Evolutionary conservation across 768 basidiomycete genomes (phyloP).

Genomic region (Termitomyces sp.): DNA sequence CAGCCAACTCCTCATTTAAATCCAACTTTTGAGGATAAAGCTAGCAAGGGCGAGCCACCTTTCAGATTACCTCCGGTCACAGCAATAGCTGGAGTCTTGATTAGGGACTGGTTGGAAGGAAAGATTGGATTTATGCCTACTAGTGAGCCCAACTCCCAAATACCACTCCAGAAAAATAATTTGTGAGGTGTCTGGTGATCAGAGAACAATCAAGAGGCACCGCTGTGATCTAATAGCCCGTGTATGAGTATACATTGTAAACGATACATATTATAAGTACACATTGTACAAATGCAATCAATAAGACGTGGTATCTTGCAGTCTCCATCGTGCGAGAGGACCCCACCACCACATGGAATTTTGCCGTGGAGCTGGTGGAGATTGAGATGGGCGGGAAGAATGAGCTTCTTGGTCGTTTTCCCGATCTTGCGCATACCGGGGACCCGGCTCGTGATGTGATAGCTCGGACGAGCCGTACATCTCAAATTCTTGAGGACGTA

Average conservation of each 20-base stretch:
- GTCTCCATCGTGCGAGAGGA: conserved; percentile 64
- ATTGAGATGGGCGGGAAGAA: conserved; percentile 2
- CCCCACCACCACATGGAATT: conserved; percentile 78
- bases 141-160: conserved; percentile 5
- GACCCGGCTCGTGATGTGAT: neutral
- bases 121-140: conserved; percentile 33
- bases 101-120: conserved; percentile 73
- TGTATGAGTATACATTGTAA: neutral
- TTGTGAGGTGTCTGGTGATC: conserved; percentile 4
- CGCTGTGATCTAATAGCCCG: neutral
- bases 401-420: neutral
- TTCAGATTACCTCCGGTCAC: conserved; percentile 73
- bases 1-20: conserved; percentile 12
- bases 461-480: conserved; percentile 10
- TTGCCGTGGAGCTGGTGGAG: conserved; percentile 12
- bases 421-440: neutral
- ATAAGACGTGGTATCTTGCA: conserved; percentile 75
- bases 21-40: conserved; percentile 14
- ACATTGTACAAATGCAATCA: conserved; percentile 16
- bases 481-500: conserved; percentile 15
- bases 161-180: conserved; percentile 1
- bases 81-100: conserved; percentile 82
- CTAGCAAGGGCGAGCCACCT: conserved; percentile 34
- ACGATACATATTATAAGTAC: conserved; percentile 12
- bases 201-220: neutral